Evolutionary conservation across 2,329 filamentous ascomycete species (phyloP), one percentile per base, ranked within the genome.

Genomic region (Sodiomyces alkalinus): DNA sequence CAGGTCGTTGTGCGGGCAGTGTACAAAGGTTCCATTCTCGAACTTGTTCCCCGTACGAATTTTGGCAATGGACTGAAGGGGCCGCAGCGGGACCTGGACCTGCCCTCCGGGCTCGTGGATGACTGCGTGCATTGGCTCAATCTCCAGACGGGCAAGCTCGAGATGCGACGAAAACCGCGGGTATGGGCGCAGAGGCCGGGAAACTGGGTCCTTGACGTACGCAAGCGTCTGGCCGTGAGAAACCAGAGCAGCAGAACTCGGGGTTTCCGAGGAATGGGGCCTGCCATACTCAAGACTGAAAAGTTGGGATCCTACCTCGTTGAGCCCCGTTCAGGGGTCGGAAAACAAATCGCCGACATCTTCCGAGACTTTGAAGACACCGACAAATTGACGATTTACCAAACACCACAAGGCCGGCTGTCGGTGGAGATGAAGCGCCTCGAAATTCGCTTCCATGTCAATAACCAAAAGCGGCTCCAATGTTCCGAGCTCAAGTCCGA

Each of bases 91-190:
- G 5, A 11, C 3, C 57, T 48, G 19, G 69, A 74, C 35, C 45
- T 77, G 0, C 74, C 74, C 0, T 37, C 37, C 0, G 41, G 53
- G 0, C 48, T 80, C 0, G 35, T 73, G 0, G 44, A 63, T 0
- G 47, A 58, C 6, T 75, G 65, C 27, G 51, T 64, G 0, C 73
- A 80, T 35, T 79, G 72, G 70, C 48, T 77, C 4, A 26, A 29
- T 12, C 26, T 32, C 22, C 6, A 6, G 10, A 5, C 13, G 5
- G 5, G 20, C 20, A n/a, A n/a, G 20, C 27, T 80, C 0, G 64
- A 78, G 24, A 60, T 75, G 14, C 53, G 71, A 7, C 56, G 54
- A 6, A 42, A 44, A 1, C 48, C 58, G 10, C 20, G 20, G 10
- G 10, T n/a, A 10, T n/a, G 20, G 20, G 20, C 11, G 10, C 13